Evolutionary conservation across 805 yeast genomes (phyloP).

Genomic region (Candida takata): DNA sequence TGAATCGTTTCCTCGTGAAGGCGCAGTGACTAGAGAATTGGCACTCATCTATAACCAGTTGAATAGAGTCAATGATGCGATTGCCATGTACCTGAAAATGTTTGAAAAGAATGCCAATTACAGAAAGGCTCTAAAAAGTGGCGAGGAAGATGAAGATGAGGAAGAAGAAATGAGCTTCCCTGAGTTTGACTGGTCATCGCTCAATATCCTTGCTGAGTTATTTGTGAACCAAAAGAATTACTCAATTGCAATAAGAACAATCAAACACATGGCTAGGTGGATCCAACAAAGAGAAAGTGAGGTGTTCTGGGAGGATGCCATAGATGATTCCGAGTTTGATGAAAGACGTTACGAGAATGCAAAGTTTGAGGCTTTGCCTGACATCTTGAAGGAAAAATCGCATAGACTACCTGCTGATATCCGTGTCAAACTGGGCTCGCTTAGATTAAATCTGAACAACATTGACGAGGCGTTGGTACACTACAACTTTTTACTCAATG

Average conservation of each 20-base stretch:
- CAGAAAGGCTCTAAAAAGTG: constrained; percentile 23
- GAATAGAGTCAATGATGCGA: constrained; percentile 64
- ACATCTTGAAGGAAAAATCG: constrained; percentile 30
- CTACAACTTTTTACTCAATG: constrained; percentile 50
- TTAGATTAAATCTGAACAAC: constrained; percentile 59
- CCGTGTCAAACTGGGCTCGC: constrained; percentile 68
- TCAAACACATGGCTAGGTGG: constrained; percentile 77
- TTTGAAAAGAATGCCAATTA: constrained; percentile 50
- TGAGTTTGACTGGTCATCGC: constrained; percentile 78
- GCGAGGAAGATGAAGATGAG: constrained; percentile 21
- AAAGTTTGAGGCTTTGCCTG: constrained; percentile 34
- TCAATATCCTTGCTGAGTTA: constrained; percentile 77
- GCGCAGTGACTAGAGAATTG: constrained; percentile 52
- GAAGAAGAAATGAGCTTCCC: constrained; percentile 31
- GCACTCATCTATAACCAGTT: constrained; percentile 44
- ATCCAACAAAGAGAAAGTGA: constrained; percentile 59
- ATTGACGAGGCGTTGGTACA: constrained; percentile 69
- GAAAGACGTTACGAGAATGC: constrained; percentile 48
- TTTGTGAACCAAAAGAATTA: constrained; percentile 64
- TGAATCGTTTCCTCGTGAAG: constrained; percentile 49
- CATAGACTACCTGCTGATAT: constrained; percentile 77
- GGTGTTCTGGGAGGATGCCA: constrained; percentile 36
- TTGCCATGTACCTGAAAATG: constrained; percentile 57
- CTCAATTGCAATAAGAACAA: constrained; percentile 52
- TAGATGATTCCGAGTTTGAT: constrained; percentile 81